A percentile compares a stretch with the other conserved stretches of the same genome.
phyloP scores from a whole-genome alignment of 2,329 filamentous ascomycete species.

The Colletotrichum euphorbiae region DNA sequence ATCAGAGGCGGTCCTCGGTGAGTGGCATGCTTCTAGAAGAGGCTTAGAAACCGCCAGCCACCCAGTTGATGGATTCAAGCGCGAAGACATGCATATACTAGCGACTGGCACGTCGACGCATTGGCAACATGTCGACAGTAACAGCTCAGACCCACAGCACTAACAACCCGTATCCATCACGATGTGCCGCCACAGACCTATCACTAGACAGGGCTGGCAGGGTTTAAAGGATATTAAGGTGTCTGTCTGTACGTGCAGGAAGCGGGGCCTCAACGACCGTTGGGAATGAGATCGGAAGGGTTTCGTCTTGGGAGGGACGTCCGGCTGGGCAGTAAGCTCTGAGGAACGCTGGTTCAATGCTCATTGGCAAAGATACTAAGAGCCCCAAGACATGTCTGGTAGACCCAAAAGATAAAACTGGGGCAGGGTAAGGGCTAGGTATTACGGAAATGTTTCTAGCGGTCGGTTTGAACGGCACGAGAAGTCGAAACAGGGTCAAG shows the following conservation, averaged over 20 bases:
- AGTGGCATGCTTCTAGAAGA: conserved; percentile 37
- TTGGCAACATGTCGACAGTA: conserved; percentile 14
- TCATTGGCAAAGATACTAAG: conserved; percentile 29
- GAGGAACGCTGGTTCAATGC: conserved; percentile 14
- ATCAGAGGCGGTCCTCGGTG: conserved; percentile 30
- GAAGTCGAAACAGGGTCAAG: conserved; percentile 18
- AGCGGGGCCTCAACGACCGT: conserved; percentile 32
- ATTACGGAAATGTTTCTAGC: conserved; percentile 33
- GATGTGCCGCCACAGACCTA: conserved; percentile 31
- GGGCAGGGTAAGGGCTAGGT: conserved; percentile 31
- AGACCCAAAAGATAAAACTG: conserved; percentile 39
- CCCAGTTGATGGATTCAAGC: conserved; percentile 29
- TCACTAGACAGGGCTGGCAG: conserved; percentile 37
- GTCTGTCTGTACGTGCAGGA: conserved; percentile 21
- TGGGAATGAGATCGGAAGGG: conserved; percentile 15
- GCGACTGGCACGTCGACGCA: conserved; percentile 17
- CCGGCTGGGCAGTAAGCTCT: conserved; percentile 38
- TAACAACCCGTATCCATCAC: conserved; percentile 19
- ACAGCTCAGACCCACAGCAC: conserved; percentile 34
- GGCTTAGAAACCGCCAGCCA: conserved; percentile 40
- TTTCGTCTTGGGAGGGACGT: conserved; percentile 11
- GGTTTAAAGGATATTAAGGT: conserved; percentile 11
- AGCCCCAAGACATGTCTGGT: conserved; percentile 34
- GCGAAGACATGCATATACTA: conserved; percentile 28
- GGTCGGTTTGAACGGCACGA: conserved; percentile 32